Percentiles rank a stretch among this genome's conserved stretches.
These are phyloP conservation scores for Fusarium camptoceras DNA, from an alignment of 2,329 filamentous ascomycete species.

Conservation along the genomic window DNA sequence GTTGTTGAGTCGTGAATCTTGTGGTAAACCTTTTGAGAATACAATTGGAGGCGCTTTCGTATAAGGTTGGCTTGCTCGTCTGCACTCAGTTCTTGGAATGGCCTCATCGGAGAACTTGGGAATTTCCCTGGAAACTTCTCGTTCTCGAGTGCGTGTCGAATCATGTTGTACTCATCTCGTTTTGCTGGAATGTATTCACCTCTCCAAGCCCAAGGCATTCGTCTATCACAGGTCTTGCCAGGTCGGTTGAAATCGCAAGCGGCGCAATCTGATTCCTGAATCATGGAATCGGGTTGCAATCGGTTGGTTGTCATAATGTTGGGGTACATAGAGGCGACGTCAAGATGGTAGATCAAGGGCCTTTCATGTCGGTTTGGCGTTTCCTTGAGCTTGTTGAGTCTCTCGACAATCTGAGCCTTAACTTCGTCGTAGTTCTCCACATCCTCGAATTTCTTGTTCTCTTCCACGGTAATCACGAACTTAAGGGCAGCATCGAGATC, in stretches of 20 bases:
- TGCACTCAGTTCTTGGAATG: conserved; percentile 81
- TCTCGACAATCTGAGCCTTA: conserved; percentile 81
- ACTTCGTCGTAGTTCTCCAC: conserved; percentile 86
- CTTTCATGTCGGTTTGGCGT: conserved; percentile 87
- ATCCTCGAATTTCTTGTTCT: conserved; percentile 84
- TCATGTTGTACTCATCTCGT: conserved; percentile 99
- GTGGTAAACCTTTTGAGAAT: conserved; percentile 99
- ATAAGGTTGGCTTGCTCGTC: conserved; percentile 87
- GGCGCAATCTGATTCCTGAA: conserved; percentile 93
- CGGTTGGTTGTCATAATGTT: conserved; percentile 99
- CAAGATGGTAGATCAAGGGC: conserved; percentile 96
- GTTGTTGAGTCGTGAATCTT: conserved; percentile 97
- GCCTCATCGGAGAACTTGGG: conserved; percentile 75
- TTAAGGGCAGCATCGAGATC: conserved; percentile 90
- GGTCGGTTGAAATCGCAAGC: conserved; percentile 98
- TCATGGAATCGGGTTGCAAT: conserved; percentile 98
- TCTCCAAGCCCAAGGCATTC: conserved; percentile 97
- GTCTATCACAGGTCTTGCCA: conserved; percentile 94
- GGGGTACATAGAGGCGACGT: conserved; percentile 99
- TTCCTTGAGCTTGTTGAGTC: conserved; percentile 77
- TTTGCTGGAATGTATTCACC: conserved; percentile 97
- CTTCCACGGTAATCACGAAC: conserved; percentile 87
- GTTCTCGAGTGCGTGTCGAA: conserved; percentile 88
- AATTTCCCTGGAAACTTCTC: conserved; percentile 88
- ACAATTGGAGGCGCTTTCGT: conserved; percentile 89